Evolutionary conservation across 2,329 filamentous ascomycete genomes (phyloP).

Genomic region (Monosporascus sp.): DNA sequence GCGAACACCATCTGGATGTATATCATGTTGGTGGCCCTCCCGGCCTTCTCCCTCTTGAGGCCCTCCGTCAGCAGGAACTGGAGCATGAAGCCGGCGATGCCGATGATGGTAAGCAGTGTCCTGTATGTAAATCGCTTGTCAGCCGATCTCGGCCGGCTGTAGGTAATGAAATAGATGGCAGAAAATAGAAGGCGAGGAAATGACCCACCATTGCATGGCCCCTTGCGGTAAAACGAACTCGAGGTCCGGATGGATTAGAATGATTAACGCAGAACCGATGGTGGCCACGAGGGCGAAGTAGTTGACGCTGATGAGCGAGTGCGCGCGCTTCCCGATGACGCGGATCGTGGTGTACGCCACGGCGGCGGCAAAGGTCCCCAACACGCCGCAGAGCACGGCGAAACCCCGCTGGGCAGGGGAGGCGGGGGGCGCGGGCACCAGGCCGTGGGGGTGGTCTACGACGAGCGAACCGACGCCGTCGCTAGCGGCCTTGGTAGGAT

Average conservation of each 20-base stretch:
- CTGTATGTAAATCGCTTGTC: constrained; percentile 29
- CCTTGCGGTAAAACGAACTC: constrained; percentile 31
- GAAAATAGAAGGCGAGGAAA: neutral
- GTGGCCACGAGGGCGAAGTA: constrained; percentile 69
- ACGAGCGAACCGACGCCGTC: constrained; percentile 4
- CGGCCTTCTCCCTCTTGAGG: constrained; percentile 59
- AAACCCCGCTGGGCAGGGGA: constrained; percentile 58
- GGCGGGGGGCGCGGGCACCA: constrained; percentile 20
- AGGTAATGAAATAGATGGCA: neutral
- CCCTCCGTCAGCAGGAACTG: constrained; percentile 74
- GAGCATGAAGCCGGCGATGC: constrained; percentile 68
- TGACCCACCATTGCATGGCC: constrained; percentile 40
- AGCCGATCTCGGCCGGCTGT: neutral
- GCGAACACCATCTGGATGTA: constrained; percentile 14
- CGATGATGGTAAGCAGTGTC: constrained; percentile 55
- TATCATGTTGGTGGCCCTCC: constrained; percentile 31
- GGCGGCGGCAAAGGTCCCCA: constrained; percentile 66
- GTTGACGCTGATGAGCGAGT: constrained; percentile 71
- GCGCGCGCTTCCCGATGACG: constrained; percentile 68
- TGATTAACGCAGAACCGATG: constrained; percentile 56
- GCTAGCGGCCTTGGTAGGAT: neutral
- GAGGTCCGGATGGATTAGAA: constrained; percentile 42
- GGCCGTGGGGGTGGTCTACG: constrained; percentile 8
- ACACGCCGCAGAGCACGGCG: constrained; percentile 59
- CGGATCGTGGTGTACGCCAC: constrained; percentile 68